phyloP scores from a whole-genome alignment of 169 alveolate species.

The Plasmodium inui region DNA sequence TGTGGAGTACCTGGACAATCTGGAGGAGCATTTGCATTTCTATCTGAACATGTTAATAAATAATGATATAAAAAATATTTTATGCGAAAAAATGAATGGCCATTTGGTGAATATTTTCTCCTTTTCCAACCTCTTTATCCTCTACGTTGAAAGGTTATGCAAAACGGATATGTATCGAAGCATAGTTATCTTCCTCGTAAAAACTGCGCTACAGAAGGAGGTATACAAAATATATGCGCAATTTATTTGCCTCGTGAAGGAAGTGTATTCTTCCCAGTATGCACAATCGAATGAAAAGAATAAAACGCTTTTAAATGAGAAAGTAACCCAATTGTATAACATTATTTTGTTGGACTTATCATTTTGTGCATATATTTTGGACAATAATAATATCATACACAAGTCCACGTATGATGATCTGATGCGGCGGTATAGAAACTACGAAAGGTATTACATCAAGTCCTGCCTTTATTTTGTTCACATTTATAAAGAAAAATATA shows the following conservation, averaged over 20 bases:
- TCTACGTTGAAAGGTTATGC: constrained; percentile 59
- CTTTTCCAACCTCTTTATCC: constrained; percentile 52
- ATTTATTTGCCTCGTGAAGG: constrained; percentile 3
- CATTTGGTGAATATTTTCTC: constrained; percentile 62
- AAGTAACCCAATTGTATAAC: constrained; percentile 63
- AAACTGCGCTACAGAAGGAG: constrained; percentile 31
- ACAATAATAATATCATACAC: constrained; percentile 42
- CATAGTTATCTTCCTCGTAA: constrained; percentile 38
- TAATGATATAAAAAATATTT: constrained; percentile 37
- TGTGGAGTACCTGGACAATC: constrained; percentile 43
- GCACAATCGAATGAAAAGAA: not conserved
- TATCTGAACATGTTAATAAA: constrained; percentile 36
- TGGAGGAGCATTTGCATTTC: constrained; percentile 30
- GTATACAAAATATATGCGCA: constrained; percentile 19
- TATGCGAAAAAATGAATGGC: constrained; percentile 62
- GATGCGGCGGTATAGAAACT: constrained; percentile 20
- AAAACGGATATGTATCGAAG: constrained; percentile 33
- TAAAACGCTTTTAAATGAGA: constrained; percentile 45
- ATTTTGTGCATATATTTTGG: constrained; percentile 52
- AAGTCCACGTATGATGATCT: constrained; percentile 59
- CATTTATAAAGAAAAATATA: constrained; percentile 61
- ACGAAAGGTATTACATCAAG: constrained; percentile 44
- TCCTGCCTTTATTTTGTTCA: constrained; percentile 54
- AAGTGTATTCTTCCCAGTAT: not conserved
- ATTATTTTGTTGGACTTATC: constrained; percentile 54